Percentiles rank a stretch among this genome's conserved stretches.
Evolutionary conservation across 805 yeast genomes (phyloP).

Genomic region (Hanseniaspora pseudoguilliermondii): DNA sequence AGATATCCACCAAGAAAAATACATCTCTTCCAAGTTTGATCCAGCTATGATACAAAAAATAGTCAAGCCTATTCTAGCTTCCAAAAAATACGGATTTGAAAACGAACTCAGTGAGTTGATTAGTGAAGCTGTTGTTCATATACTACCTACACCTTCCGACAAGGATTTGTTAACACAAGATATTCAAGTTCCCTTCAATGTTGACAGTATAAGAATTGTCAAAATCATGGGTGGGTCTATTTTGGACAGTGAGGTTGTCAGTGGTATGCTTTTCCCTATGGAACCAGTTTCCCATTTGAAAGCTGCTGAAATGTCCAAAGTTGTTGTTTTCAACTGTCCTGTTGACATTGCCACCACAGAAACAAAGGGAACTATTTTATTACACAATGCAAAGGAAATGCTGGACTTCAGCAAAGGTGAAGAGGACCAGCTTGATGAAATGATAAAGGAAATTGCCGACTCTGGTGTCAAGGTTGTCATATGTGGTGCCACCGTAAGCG

Average conservation of each 20-base stretch:
- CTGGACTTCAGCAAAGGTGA: conserved; percentile 91
- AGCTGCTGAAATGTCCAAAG: conserved; percentile 53
- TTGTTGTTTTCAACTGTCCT: conserved; percentile 87
- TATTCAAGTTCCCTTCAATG: conserved; percentile 46
- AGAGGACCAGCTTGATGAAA: conserved; percentile 79
- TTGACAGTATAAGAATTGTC: conserved; percentile 88
- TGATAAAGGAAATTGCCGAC: conserved; percentile 68
- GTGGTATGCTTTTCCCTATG: conserved; percentile 96
- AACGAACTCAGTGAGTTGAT: conserved; percentile 64
- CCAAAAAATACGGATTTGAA: conserved; percentile 88
- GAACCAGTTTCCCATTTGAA: conserved; percentile 91
- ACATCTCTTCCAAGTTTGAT: conserved; percentile 34
- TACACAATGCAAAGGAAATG: conserved; percentile 96
- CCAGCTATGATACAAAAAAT: conserved; percentile 52
- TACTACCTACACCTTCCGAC: conserved; percentile 41
- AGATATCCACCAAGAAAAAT: neutral
- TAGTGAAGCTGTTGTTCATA: conserved; percentile 69
- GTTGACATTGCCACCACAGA: conserved; percentile 93
- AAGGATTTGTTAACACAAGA: conserved; percentile 12
- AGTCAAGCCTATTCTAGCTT: conserved; percentile 74
- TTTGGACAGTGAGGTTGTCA: conserved; percentile 60
- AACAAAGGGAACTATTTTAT: conserved; percentile 91
- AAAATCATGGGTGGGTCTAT: conserved; percentile 90
- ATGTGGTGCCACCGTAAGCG: conserved; percentile 93
- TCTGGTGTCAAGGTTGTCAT: conserved; percentile 78